Evolutionary conservation across 768 basidiomycete species (phyloP), one percentile per base, ranked within the genome.

Genomic region (Tricholoma flavovirens): DNA sequence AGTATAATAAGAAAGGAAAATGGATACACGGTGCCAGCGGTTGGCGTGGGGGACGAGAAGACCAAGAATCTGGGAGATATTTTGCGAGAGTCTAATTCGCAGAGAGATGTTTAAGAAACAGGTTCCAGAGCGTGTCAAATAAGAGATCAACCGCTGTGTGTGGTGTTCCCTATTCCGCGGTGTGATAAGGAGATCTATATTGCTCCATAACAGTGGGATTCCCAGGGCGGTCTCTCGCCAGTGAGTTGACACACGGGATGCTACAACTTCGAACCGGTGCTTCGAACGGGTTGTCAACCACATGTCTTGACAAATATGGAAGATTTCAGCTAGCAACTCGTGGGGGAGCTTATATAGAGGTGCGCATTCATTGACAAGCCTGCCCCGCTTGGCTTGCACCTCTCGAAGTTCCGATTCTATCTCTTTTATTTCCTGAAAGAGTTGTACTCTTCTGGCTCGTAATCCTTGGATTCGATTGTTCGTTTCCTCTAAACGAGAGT

Each of bases 141-240:
- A 71, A 9, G 69, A 69, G 10, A 67, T 58, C 12, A 78, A 64
- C 56, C 67, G 66, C 42, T 65, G 57, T 14, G 67, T 57, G 38
- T 60, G 58, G 22, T 36, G 51, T 7, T 51, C 55, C 17, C 49
- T 45, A 26, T 62, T 62, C 26, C 52, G 57, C 15, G 62, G 57
- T 12, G 67, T 62, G 19, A 76, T 57, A 21, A 54, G 64, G 53
- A 77, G 59, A 26, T 68, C 56, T 56, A 80, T 71, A 30, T 61
- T 66, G 36, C 69, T 74, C 81, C 81, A 83, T 1, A 82, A 63
- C 3, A 75, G 63, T 3, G 77, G 75, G 0, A 73, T 77, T 11
- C 64, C 63, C 32, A 77, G 60, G 9, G 73, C 71, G 11, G 77
- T 56, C 11, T 67, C 60, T 17, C 80, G 71, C 79, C 80, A 83